Conservation (phyloP, 176 grass and related monocot species). For the Sorghum bicolor region Sorghum_bicolor_NCBIv3 NC_012870.2:75334501-75335000, state of each 20-base stretch:
- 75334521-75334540: background rate
- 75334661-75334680: background rate
- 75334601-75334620: constrained; percentile 44
- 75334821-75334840: background rate
- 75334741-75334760: background rate
- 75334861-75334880: background rate
- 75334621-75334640: constrained; percentile 37
- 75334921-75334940: background rate
- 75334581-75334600: constrained; percentile 34
- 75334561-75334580: background rate
- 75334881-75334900: background rate
- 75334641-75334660: background rate
- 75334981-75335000: background rate
- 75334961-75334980: background rate
- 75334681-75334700: background rate
- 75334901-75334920: background rate
- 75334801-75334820: background rate
- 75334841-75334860: background rate
- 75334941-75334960: background rate
- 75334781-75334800: background rate
- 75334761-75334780: background rate
- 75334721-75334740: background rate
- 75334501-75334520: background rate
- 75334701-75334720: background rate
- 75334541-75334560: background rate